Conservation (phyloP, 352 stramenopile genomes). For the Pilasporangium apinafurcum region DNA sequence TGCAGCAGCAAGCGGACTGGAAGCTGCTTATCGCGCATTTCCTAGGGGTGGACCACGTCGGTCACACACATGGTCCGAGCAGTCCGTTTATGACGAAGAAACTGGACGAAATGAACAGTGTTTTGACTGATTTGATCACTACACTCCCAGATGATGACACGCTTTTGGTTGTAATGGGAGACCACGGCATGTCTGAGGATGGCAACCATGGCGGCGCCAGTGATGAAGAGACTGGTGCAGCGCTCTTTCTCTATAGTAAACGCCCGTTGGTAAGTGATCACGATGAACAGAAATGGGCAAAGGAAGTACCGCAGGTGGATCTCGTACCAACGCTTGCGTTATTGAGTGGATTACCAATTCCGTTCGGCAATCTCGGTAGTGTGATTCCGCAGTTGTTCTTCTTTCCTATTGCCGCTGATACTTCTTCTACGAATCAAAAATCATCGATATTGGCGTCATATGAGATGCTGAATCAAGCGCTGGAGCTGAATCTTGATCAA, state of each 20-base stretch:
- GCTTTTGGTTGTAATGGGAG: constrained; percentile 92
- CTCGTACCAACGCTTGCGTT: constrained; percentile 94
- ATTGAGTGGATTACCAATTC: constrained; percentile 92
- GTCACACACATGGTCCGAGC: constrained; percentile 95
- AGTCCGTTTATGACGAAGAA: constrained; percentile 94
- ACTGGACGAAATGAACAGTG: constrained; percentile 93
- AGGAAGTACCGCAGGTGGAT: constrained; percentile 91
- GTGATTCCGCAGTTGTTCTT: constrained; percentile 91
- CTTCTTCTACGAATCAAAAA: neutral
- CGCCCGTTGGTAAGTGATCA: constrained; percentile 18
- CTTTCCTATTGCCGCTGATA: too few relatives aligned
- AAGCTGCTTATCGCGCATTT: constrained; percentile 84
- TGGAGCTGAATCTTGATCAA: constrained; percentile 81
- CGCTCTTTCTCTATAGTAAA: constrained; percentile 91
- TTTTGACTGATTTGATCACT: constrained; percentile 73
- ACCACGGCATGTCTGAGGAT: constrained; percentile 98
- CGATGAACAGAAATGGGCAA: neutral
- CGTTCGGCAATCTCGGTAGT: constrained; percentile 93
- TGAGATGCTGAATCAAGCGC: constrained; percentile 50
- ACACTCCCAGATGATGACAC: constrained; percentile 61
- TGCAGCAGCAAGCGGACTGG: constrained; percentile 61
- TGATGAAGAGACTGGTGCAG: constrained; percentile 93
- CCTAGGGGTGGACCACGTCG: constrained; percentile 96
- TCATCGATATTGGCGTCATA: constrained; percentile 13
- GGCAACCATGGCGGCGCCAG: constrained; percentile 97